Conservation (phyloP, 2,329 filamentous ascomycete genomes). For the Aspergillus tanneri region DNA sequence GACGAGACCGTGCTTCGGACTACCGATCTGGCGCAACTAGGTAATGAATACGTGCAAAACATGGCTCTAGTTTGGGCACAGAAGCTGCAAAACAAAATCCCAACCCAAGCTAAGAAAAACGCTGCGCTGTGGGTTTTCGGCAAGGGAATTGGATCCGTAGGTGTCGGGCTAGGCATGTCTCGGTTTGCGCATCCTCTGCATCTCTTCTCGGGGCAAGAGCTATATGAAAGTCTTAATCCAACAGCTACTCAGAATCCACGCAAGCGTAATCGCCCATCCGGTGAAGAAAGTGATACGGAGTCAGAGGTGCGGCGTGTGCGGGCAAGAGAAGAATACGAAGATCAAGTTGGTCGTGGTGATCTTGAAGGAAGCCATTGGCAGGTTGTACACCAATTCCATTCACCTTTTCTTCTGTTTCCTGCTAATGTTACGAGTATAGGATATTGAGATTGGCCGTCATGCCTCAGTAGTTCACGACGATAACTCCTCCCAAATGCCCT, state of each 20-base stretch:
- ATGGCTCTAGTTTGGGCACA: constrained; percentile 54
- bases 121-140: constrained; percentile 62
- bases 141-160: constrained; percentile 56
- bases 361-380: constrained; percentile 38
- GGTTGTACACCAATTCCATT: constrained; percentile 27
- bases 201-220: constrained; percentile 57
- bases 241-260: constrained; percentile 18
- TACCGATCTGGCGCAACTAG: constrained; percentile 57
- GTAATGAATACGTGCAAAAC: constrained; percentile 58
- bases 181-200: constrained; percentile 53
- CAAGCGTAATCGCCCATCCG: constrained; percentile 30
- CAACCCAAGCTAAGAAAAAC: constrained; percentile 59
- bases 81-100: constrained; percentile 46
- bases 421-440: constrained; percentile 28
- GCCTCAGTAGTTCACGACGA: constrained; percentile 67
- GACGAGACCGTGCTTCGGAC: constrained; percentile 54
- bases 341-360: constrained; percentile 31
- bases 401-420: not conserved
- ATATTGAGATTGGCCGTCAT: constrained; percentile 69
- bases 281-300: constrained; percentile 25
- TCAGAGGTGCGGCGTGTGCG: constrained; percentile 40
- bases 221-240: constrained; percentile 52
- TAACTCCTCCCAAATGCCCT: constrained; percentile 65
- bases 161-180: constrained; percentile 45
- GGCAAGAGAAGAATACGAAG: constrained; percentile 36